Conservation (phyloP, 1,284 basidiomycete genomes). For the Cystobasidium sp. region DNA sequence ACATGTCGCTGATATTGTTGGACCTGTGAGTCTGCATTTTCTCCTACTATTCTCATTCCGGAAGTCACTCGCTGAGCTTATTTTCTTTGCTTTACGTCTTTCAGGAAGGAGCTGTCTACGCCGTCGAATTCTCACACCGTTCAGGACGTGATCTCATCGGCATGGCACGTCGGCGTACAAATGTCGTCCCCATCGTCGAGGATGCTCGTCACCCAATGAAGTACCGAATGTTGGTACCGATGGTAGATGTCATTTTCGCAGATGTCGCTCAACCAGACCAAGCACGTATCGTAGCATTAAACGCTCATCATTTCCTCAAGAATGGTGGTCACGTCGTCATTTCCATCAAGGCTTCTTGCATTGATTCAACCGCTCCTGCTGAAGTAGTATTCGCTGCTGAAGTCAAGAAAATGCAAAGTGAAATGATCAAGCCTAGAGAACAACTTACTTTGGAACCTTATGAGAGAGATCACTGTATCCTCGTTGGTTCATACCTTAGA, state of each 20-base stretch:
- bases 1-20: constrained; percentile 98
- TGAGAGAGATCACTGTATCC: constrained; percentile 60
- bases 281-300: constrained; percentile 62
- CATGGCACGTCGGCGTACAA: constrained; percentile 99
- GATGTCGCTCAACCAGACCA: constrained; percentile 99
- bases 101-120: constrained; percentile 94
- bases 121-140: constrained; percentile 96
- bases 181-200: constrained; percentile 98
- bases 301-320: constrained; percentile 85
- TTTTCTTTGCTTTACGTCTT: constrained; percentile 7
- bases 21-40: constrained; percentile 68
- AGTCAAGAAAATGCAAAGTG: constrained; percentile 79
- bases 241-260: constrained; percentile 95
- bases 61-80: not conserved
- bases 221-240: constrained; percentile 91
- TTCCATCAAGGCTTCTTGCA: constrained; percentile 99
- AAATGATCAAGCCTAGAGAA: constrained; percentile 88
- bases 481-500: constrained; percentile 23
- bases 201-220: constrained; percentile 93
- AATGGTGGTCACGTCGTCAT: constrained; percentile 91
- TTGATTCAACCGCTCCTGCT: constrained; percentile 90
- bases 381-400: constrained; percentile 89
- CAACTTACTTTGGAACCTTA: constrained; percentile 77
- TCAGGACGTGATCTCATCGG: constrained; percentile 97
- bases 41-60: too few relatives aligned